Percentiles rank a stretch among this genome's conserved stretches.
Evolutionary conservation across 352 stramenopile species (phyloP).

Genomic region (Phytophthora nicotianae): DNA sequence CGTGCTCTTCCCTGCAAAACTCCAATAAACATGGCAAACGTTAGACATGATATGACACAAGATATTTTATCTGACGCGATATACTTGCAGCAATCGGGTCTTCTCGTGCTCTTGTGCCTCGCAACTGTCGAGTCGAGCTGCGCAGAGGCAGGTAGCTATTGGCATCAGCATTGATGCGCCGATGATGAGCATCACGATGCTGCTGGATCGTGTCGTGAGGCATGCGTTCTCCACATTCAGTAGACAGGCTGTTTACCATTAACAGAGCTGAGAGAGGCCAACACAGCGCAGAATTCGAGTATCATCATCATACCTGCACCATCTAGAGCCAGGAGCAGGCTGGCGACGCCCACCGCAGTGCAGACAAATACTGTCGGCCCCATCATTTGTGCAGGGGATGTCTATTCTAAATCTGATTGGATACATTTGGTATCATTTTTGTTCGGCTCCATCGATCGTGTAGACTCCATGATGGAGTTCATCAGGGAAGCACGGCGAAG

Average conservation of each 20-base stretch:
- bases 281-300: background rate
- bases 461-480: no score
- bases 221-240: conserved; percentile 44
- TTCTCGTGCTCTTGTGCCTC: conserved; percentile 29
- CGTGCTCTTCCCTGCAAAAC: conserved; percentile 19
- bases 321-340: conserved; percentile 47
- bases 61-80: background rate
- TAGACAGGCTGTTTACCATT: conserved; percentile 39
- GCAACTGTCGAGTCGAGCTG: conserved; percentile 40
- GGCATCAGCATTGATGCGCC: conserved; percentile 54
- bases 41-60: background rate
- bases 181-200: conserved; percentile 70
- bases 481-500: no score
- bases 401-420: conserved; percentile 17
- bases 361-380: conserved; percentile 68
- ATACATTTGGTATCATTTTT: conserved; percentile 9
- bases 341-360: conserved; percentile 44
- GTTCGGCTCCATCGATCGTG: background rate
- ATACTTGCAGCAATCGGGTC: conserved; percentile 46
- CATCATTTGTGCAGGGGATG: conserved; percentile 25
- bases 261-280: background rate
- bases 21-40: background rate
- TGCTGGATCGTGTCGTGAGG: conserved; percentile 49
- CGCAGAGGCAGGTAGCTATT: conserved; percentile 46
- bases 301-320: conserved; percentile 36